Evolutionary conservation across 768 basidiomycete genomes (phyloP), one percentile per base, ranked within the genome.

Genomic region (Agrocybe chaxingu): DNA sequence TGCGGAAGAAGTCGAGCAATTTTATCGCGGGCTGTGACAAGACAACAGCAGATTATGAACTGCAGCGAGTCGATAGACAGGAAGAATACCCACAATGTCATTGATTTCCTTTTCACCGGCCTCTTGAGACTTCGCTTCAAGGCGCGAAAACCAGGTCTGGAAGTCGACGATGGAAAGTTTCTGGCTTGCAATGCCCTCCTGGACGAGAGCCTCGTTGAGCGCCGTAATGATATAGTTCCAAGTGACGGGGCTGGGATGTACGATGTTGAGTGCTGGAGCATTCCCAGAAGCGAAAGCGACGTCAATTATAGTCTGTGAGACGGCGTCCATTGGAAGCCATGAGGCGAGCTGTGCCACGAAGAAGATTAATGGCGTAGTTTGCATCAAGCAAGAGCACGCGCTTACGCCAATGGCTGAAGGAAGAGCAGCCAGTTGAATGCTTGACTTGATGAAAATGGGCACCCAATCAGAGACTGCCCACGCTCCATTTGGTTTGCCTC

Each of bases 381-480:
- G 29, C 8, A 16, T 10, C 13, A 8, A 11, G 12, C n/a, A 30
- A 11, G 30, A 5, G 29, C 30, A 35, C 12, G 30, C 8, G 6
- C 59, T 35, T 34, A 70, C 65, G 38, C 67, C 65, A n/a, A 50
- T 24, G 8, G 51, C 45, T 8, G 48, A 50, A 7, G 69, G 69
- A 9, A 70, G 48, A 9, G 46, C 61, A 10, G 62, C 65, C 29
- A 67, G 52, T 9, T 57, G 46, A 4, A 59, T 6, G 50, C 67
- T 67, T 7, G 70, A 66, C 47, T 70, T 70, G 13, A 69, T 57
- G 7, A 70, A 52, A 37, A 67, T 66, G 1, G 71, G 68, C 7
- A 73, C 50, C 69, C 71, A 73, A 13, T 72, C 70, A 2, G 57
- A 64, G 7, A 59, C 59, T 1, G 66, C 54, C 72, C 72, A 74